Percentiles rank a stretch among this genome's conserved stretches.
These are phyloP conservation scores for Candida smagusa DNA, from an alignment of 1,139 yeast species.

Conservation along the genomic window DNA sequence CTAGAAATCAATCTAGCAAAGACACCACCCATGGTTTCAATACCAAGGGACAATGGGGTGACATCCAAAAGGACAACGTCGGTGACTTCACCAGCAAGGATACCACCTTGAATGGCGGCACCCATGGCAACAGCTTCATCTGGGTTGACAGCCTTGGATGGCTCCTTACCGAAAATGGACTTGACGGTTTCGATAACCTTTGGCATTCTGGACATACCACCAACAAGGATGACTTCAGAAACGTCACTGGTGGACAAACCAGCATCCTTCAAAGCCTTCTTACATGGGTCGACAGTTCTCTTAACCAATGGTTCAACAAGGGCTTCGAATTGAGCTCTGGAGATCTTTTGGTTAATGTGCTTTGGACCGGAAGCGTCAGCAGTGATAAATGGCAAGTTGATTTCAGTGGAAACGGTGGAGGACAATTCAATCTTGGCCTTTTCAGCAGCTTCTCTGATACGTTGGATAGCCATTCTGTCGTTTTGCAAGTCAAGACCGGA, in stretches of 20 bases:
- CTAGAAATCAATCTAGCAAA: conserved; percentile 96
- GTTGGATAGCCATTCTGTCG: conserved; percentile 98
- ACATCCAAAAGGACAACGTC: conserved; percentile 94
- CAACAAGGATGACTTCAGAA: conserved; percentile 94
- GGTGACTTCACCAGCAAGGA: conserved; percentile 96
- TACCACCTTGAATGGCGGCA: conserved; percentile 99
- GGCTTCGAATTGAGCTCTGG: conserved; percentile 91
- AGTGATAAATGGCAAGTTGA: conserved; percentile 95
- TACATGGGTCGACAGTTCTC: conserved; percentile 94
- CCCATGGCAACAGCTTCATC: conserved; percentile 99
- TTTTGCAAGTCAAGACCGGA: conserved; percentile 81
- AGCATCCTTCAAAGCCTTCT: conserved; percentile 98
- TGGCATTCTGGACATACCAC: conserved; percentile 99
- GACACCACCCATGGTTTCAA: conserved; percentile 98
- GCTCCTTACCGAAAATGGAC: conserved; percentile 88
- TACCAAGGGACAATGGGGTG: conserved; percentile 95
- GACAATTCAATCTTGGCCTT: conserved; percentile 99
- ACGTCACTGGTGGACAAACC: conserved; percentile 78
- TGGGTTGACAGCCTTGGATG: conserved; percentile 98
- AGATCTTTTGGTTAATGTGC: conserved; percentile 91
- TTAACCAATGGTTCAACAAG: conserved; percentile 89
- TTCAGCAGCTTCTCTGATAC: conserved; percentile 99
- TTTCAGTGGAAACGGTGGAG: conserved; percentile 88
- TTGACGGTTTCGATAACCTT: conserved; percentile 97
- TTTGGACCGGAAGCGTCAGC: conserved; percentile 97